These are phyloP conservation scores for Candida cerambycidarum DNA, from an alignment of 805 yeast genomes.

Conservation along the genomic window DNA sequence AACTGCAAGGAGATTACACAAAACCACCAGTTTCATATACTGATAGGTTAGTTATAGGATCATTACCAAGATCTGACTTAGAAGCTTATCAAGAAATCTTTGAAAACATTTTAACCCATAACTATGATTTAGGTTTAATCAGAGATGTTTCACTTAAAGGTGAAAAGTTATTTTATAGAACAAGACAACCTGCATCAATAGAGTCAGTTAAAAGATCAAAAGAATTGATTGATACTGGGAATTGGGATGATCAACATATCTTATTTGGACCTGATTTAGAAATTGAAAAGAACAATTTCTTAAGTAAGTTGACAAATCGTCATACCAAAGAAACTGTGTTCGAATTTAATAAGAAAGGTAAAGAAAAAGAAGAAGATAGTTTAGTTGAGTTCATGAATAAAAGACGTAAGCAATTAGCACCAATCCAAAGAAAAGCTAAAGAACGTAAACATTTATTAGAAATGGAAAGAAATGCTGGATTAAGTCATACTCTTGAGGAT, in stretches of 20 bases:
- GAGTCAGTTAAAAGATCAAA: constrained; percentile 86
- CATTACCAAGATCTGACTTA: constrained; percentile 69
- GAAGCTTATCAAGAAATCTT: constrained; percentile 75
- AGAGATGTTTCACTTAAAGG: constrained; percentile 79
- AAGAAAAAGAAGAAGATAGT: constrained; percentile 52
- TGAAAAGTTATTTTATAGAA: constrained; percentile 81
- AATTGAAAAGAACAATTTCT: constrained; percentile 67
- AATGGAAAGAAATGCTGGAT: constrained; percentile 72
- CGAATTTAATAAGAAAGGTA: constrained; percentile 64
- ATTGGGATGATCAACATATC: constrained; percentile 87
- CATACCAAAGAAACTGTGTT: constrained; percentile 86
- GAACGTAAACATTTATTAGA: constrained; percentile 69
- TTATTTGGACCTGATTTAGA: constrained; percentile 76
- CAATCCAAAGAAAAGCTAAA: constrained; percentile 74
- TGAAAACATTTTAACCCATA: constrained; percentile 55
- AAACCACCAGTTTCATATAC: constrained; percentile 70
- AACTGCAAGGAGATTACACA: constrained; percentile 39
- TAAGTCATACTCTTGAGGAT: constrained; percentile 70
- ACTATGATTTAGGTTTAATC: constrained; percentile 66
- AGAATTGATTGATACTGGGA: constrained; percentile 65
- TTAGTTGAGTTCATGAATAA: constrained; percentile 81
- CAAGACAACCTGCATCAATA: constrained; percentile 81
- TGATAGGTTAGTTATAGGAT: constrained; percentile 77
- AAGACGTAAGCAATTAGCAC: constrained; percentile 84
- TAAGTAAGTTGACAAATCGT: constrained; percentile 70